phyloP scores from a whole-genome alignment of 2,329 filamentous ascomycete species.

The Lecanosticta acicola region DNA sequence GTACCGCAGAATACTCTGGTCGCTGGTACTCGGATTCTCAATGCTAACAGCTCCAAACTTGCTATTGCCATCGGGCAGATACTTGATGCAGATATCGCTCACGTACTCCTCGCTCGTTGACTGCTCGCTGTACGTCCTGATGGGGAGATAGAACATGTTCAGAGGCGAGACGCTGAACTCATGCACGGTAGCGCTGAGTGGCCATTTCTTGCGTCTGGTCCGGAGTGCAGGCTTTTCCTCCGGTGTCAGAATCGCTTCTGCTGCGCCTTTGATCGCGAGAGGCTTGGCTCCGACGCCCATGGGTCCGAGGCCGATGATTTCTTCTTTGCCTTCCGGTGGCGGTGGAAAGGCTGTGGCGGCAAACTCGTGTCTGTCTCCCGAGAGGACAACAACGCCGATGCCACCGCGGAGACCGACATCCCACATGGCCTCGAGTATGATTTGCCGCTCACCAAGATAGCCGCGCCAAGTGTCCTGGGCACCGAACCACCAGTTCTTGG shows the following conservation, averaged over 20 bases:
- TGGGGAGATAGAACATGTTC: conserved; percentile 87
- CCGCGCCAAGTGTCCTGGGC: conserved; percentile 90
- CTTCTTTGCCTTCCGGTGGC: conserved; percentile 46
- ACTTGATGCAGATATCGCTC: conserved; percentile 77
- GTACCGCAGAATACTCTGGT: conserved; percentile 72
- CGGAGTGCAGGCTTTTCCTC: conserved; percentile 14
- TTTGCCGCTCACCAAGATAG: conserved; percentile 72
- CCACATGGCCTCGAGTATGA: conserved; percentile 88
- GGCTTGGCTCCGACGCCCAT: conserved; percentile 21
- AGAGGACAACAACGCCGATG: conserved; percentile 75
- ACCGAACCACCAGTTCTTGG: conserved; percentile 93
- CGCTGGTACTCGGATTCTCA: conserved; percentile 56
- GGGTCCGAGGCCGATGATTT: conserved; percentile 26
- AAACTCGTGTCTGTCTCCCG: conserved; percentile 94
- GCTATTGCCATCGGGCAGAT: conserved; percentile 76
- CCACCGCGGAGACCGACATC: conserved; percentile 64
- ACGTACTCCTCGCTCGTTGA: conserved; percentile 53
- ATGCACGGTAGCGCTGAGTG: conserved; percentile 62
- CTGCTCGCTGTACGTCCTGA: conserved; percentile 71
- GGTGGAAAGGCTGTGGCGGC: conserved; percentile 73
- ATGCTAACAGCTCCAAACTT: conserved; percentile 86
- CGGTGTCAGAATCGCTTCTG: conserved; percentile 11
- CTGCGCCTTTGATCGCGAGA: conserved; percentile 5
- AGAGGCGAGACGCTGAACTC: conserved; percentile 90
- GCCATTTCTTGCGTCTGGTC: conserved; percentile 45